phyloP scores from a whole-genome alignment of 441 rosid species.

The Pelargonium citronellum region DNA sequence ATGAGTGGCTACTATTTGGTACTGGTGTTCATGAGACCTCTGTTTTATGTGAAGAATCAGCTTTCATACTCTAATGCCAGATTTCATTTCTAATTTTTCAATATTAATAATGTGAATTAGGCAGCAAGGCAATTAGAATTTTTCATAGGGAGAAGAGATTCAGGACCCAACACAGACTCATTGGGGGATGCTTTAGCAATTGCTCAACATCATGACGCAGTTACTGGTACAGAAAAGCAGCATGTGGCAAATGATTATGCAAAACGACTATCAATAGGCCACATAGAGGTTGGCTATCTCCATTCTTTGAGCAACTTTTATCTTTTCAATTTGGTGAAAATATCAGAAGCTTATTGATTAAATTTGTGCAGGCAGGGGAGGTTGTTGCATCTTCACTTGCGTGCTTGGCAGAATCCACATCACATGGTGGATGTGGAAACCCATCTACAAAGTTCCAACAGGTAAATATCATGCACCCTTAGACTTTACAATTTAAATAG shows the following conservation, averaged over 20 bases:
- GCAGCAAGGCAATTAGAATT: slow-evolving; percentile 95
- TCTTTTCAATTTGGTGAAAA: slow-evolving; percentile 8
- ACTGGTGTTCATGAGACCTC: slow-evolving; percentile 19
- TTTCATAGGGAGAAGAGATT: slow-evolving; percentile 62
- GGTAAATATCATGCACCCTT: slow-evolving; percentile 35
- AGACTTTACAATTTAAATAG: background rate
- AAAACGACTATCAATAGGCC: slow-evolving; percentile 82
- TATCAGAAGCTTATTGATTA: slow-evolving; percentile 9
- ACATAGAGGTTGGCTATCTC: slow-evolving; percentile 47
- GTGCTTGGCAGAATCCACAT: slow-evolving; percentile 48
- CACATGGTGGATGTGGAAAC: slow-evolving; percentile 30
- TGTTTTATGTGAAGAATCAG: slow-evolving; percentile 14
- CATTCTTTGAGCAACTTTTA: slow-evolving; percentile 16
- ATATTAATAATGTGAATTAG: slow-evolving; percentile 32
- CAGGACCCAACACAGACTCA: slow-evolving; percentile 72
- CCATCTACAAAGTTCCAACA: slow-evolving; percentile 58
- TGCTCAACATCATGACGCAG: slow-evolving; percentile 98
- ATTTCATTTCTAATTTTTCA: slow-evolving; percentile 17
- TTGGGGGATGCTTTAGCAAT: slow-evolving; percentile 90
- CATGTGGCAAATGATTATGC: slow-evolving; percentile 97
- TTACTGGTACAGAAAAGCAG: slow-evolving; percentile 87
- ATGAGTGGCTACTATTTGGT: slow-evolving; percentile 97
- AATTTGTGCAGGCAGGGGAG: slow-evolving; percentile 65
- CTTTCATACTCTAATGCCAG: background rate
- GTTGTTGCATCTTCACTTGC: slow-evolving; percentile 77